A percentile compares a stretch with the other conserved stretches of the same genome.
phyloP scores from a whole-genome alignment of 164 flowering plant species.

The Magnolia sinica region DNA sequence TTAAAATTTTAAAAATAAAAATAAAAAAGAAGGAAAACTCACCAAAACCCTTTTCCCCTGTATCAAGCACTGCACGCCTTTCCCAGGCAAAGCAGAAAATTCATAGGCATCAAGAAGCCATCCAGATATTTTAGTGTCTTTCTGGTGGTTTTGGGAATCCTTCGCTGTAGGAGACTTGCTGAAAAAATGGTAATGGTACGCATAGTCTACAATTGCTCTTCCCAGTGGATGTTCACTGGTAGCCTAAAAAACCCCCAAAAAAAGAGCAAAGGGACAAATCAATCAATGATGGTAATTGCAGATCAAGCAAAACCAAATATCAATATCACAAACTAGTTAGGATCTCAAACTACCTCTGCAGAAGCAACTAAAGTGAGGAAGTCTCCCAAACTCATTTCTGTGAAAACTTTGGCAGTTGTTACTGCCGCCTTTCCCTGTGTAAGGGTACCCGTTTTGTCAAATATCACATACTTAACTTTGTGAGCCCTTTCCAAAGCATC shows the following conservation, averaged over 20 bases:
- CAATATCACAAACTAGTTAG: background rate
- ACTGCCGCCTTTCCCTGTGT: constrained; percentile 95
- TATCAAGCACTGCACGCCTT: constrained; percentile 74
- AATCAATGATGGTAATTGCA: background rate
- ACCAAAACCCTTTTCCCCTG: constrained; percentile 68
- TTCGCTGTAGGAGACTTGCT: constrained; percentile 46
- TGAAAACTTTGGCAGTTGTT: constrained; percentile 70
- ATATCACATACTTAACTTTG: constrained; percentile 71
- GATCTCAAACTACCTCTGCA: constrained; percentile 68
- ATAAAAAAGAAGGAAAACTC: constrained; percentile 22
- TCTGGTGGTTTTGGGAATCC: constrained; percentile 25
- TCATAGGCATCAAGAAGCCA: constrained; percentile 82
- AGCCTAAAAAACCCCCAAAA: constrained; percentile 42
- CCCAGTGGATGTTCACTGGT: constrained; percentile 97
- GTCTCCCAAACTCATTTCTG: constrained; percentile 79
- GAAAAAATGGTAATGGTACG: constrained; percentile 93
- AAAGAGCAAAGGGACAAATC: background rate
- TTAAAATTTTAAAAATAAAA: background rate
- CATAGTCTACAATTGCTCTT: constrained; percentile 81
- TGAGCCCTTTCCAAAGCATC: constrained; percentile 97
- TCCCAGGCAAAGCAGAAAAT: constrained; percentile 86
- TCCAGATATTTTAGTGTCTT: constrained; percentile 40
- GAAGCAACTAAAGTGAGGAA: constrained; percentile 93
- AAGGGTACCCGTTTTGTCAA: constrained; percentile 97
- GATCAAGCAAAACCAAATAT: constrained; percentile 2